Evolutionary conservation across 2,329 filamentous ascomycete genomes (phyloP).

Genomic region (Aspergillus hiratsukae): DNA sequence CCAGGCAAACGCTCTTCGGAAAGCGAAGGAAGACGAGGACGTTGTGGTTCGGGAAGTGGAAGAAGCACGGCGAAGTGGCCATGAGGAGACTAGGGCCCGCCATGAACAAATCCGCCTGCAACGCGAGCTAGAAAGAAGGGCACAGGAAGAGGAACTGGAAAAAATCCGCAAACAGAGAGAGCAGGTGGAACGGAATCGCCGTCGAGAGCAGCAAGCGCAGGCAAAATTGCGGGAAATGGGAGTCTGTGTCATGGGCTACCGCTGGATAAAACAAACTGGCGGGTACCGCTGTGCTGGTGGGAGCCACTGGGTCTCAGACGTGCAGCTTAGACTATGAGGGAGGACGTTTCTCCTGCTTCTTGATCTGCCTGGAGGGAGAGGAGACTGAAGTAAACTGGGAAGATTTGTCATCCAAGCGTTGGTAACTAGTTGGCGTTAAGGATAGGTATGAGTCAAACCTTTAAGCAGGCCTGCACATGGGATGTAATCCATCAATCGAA

Average conservation of each 20-base stretch:
- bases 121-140: constrained; percentile 21
- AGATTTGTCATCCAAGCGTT: too few species aligned
- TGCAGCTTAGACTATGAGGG: background rate
- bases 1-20: background rate
- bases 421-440: too few species aligned
- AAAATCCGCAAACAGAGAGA: constrained; percentile 35
- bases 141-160: constrained; percentile 33
- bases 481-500: too few species aligned
- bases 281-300: constrained; percentile 64
- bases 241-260: constrained; percentile 52
- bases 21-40: constrained; percentile 1
- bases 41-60: too few species aligned
- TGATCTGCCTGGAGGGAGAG: too few species aligned
- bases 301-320: constrained; percentile 50
- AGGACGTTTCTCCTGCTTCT: too few species aligned
- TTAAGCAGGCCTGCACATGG: too few species aligned
- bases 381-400: too few species aligned
- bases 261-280: constrained; percentile 56
- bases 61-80: too few species aligned
- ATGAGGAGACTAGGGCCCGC: constrained; percentile 9
- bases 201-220: constrained; percentile 40
- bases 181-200: constrained; percentile 33
- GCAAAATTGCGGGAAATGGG: constrained; percentile 52
- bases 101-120: constrained; percentile 23
- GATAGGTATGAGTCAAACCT: too few species aligned